A percentile compares a stretch with the other conserved stretches of the same genome.
Evolutionary conservation across 1,139 yeast species (phyloP).

Genomic region (Yamadazyma dushanensis): DNA sequence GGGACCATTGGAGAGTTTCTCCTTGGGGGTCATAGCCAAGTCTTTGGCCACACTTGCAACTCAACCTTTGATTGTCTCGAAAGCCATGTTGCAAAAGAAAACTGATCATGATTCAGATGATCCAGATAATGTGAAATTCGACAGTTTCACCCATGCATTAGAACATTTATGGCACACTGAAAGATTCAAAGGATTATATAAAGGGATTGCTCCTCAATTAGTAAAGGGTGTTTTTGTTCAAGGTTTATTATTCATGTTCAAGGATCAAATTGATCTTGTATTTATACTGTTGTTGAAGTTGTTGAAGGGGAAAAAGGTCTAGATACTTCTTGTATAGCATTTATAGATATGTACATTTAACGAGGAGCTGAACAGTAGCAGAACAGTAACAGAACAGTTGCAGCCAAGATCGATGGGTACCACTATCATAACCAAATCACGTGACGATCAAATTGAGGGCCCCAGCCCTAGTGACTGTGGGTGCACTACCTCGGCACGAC

Average conservation of each 20-base stretch:
- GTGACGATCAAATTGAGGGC: no score
- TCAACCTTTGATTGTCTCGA: constrained; percentile 83
- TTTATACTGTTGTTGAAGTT: constrained; percentile 40
- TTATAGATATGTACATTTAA: no score
- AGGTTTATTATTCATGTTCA: constrained; percentile 81
- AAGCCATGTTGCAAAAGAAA: constrained; percentile 74
- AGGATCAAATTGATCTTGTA: constrained; percentile 60
- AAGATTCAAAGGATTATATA: constrained; percentile 50
- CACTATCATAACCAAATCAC: no score
- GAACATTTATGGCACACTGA: constrained; percentile 47
- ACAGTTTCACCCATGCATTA: constrained; percentile 43
- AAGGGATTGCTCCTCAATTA: constrained; percentile 80
- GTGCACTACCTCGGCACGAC: no score
- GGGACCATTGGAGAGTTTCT: constrained; percentile 66
- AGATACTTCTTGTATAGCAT: no score
- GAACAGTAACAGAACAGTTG: no score
- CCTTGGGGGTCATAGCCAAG: constrained; percentile 78
- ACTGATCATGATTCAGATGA: constrained; percentile 21
- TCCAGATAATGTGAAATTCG: constrained; percentile 38
- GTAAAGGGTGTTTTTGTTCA: constrained; percentile 83
- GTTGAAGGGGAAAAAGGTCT: no score
- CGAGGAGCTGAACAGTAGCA: no score
- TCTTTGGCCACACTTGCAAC: constrained; percentile 75
- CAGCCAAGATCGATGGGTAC: no score
- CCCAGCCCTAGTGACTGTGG: no score